Evolutionary conservation across 2,329 filamentous ascomycete genomes (phyloP).

Genomic region (Botrytis aclada): DNA sequence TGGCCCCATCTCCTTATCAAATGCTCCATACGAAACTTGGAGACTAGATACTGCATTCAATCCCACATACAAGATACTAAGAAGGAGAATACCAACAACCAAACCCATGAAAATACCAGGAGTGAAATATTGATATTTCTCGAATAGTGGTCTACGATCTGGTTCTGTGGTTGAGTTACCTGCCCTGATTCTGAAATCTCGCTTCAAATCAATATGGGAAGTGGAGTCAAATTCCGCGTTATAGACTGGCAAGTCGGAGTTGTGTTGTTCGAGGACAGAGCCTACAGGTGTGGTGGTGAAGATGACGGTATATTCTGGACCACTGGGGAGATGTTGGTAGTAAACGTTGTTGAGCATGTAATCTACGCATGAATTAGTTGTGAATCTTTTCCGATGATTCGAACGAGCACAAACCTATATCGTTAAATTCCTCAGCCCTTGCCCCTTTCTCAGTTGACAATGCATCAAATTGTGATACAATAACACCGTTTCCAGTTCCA

Average conservation of each 20-base stretch:
- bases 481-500: conserved; percentile 38
- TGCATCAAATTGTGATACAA: background rate
- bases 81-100: conserved; percentile 64
- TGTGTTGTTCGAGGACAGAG: background rate
- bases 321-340: conserved; percentile 38
- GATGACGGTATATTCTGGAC: conserved; percentile 65
- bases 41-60: conserved; percentile 74
- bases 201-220: conserved; percentile 72
- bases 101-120: conserved; percentile 90
- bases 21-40: conserved; percentile 88
- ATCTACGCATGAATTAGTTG: conserved; percentile 27
- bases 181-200: conserved; percentile 42
- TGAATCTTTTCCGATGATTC: background rate
- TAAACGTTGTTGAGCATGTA: conserved; percentile 27
- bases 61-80: conserved; percentile 76
- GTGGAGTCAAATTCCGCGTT: conserved; percentile 61
- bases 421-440: conserved; percentile 47
- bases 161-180: conserved; percentile 45
- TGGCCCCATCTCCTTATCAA: conserved; percentile 95
- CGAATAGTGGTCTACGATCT: conserved; percentile 63
- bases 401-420: conserved; percentile 44
- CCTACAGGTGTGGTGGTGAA: conserved; percentile 62
- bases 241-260: conserved; percentile 45
- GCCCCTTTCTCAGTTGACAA: background rate
- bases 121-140: conserved; percentile 92